Conservation (phyloP, 176 grass and related monocot genomes). For the Chrysopogon serrulatus region DNA sequence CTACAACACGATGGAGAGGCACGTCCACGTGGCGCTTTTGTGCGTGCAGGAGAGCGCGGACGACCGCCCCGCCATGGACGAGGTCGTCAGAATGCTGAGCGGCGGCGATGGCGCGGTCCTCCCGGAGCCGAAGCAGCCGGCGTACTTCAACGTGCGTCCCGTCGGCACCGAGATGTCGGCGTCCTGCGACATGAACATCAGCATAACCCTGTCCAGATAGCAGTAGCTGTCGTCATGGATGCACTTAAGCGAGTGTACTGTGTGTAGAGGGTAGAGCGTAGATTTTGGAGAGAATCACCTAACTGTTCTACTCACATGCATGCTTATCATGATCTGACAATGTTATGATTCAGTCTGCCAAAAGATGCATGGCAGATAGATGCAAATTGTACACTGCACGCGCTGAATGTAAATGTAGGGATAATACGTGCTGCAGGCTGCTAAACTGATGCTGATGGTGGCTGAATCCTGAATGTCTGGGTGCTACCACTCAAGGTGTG, state of each 20-base stretch:
- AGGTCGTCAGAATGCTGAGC: constrained; percentile 24
- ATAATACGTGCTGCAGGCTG: too few species aligned
- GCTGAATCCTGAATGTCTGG: too few species aligned
- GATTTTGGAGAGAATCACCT: too few species aligned
- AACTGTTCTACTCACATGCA: too few species aligned
- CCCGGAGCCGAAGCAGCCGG: background rate
- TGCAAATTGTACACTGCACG: too few species aligned
- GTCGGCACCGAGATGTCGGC: background rate
- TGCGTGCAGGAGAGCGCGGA: constrained; percentile 45
- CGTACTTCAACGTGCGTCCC: constrained; percentile 18
- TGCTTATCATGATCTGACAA: too few species aligned
- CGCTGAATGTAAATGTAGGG: too few species aligned
- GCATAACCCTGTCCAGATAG: constrained; percentile 9
- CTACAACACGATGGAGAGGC: constrained; percentile 12
- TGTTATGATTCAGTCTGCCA: too few species aligned
- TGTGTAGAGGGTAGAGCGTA: too few species aligned
- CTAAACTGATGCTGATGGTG: too few species aligned
- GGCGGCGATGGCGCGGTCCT: background rate
- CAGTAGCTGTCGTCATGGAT: background rate
- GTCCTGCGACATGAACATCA: background rate
- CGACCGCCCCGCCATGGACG: constrained; percentile 37
- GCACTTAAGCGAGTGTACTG: background rate
- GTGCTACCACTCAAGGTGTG: too few species aligned
- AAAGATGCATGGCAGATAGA: too few species aligned
- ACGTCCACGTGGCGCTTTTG: constrained; percentile 33